Evolutionary conservation across 139 green algal species (phyloP), one percentile per base, ranked within the genome.

Genomic region (Chlorella sp.): DNA sequence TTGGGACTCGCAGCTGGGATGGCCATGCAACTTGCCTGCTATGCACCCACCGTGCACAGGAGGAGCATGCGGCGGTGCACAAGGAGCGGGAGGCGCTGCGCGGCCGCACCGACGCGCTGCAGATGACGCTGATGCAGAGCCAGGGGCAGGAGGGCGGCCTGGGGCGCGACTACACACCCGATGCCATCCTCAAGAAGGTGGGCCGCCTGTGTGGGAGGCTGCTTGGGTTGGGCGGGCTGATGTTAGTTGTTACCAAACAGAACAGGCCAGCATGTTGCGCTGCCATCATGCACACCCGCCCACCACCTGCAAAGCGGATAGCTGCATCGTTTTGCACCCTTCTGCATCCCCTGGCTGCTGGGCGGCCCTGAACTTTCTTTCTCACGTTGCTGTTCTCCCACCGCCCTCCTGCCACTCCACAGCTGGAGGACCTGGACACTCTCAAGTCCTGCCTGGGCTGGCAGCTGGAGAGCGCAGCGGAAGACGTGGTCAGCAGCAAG

Each of bases 41-140:
- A 16, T 51, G 44, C 44, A 51, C 44, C 44, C 9, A 9, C 44
- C 9, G 44, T 60, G 60, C 60, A 25, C 76, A 82, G 76, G 76
- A 72, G 56, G 76, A 82, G 76, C 76, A 82, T 12, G 25, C 76
- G 6, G n/a, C 64, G 26, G 9, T 67, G 39, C 28, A 44, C 21
- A 44, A 47, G 30, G 80, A 85, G 67, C 65, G 67, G 3, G 65
- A 85, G 65, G 67, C 80, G 47, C 47, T 85, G 67, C 65, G 62
- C 23, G 30, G 32, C 28, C 65, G 47, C 56, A 78, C 67, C 17
- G 65, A 85, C 47, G 65, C 80, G 47, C 80, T 85, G 80, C 80
- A 85, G 80, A 67, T 78, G 65, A 78, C 65, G 65, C 65, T 85
- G 67, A 39, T 69, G 65, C 65, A 85, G 80, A 85, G 47, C 80